Evolutionary conservation across 1,284 basidiomycete genomes (phyloP).

Genomic region (Farysia itapuensis): DNA sequence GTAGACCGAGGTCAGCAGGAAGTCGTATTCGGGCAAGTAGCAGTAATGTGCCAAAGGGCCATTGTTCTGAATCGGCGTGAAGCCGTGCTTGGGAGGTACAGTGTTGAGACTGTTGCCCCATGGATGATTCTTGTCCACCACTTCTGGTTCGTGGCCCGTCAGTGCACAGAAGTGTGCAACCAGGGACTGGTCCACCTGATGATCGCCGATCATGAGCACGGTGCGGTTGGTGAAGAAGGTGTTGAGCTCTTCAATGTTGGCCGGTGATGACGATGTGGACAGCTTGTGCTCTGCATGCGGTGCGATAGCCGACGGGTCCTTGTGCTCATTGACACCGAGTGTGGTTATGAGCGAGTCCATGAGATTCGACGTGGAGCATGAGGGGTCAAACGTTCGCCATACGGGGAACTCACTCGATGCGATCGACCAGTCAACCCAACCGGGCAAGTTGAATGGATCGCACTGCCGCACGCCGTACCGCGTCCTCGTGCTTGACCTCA

Average conservation of each 20-base stretch:
- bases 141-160: slow-evolving; percentile 52
- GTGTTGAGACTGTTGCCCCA: slow-evolving; percentile 45
- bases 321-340: slow-evolving; percentile 9
- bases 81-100: slow-evolving; percentile 33
- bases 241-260: slow-evolving; percentile 29
- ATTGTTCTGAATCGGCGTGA: slow-evolving; percentile 37
- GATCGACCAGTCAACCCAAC: slow-evolving; percentile 40
- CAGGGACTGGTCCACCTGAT: slow-evolving; percentile 58
- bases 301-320: slow-evolving; percentile 22
- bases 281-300: slow-evolving; percentile 19
- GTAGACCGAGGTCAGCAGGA: slow-evolving; percentile 59
- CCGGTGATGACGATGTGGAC: background rate
- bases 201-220: slow-evolving; percentile 61
- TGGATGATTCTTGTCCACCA: slow-evolving; percentile 55
- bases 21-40: slow-evolving; percentile 60
- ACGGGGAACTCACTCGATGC: slow-evolving; percentile 31
- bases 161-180: slow-evolving; percentile 60
- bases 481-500: slow-evolving; percentile 4
- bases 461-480: too few species aligned
- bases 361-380: slow-evolving; percentile 29
- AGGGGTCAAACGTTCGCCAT: slow-evolving; percentile 41
- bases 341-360: slow-evolving; percentile 31
- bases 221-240: slow-evolving; percentile 59
- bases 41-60: slow-evolving; percentile 60
- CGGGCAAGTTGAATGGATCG: slow-evolving; percentile 41